Conservation (phyloP, 2,329 filamentous ascomycete species). For the Colletotrichum gloeosporioides region DNA sequence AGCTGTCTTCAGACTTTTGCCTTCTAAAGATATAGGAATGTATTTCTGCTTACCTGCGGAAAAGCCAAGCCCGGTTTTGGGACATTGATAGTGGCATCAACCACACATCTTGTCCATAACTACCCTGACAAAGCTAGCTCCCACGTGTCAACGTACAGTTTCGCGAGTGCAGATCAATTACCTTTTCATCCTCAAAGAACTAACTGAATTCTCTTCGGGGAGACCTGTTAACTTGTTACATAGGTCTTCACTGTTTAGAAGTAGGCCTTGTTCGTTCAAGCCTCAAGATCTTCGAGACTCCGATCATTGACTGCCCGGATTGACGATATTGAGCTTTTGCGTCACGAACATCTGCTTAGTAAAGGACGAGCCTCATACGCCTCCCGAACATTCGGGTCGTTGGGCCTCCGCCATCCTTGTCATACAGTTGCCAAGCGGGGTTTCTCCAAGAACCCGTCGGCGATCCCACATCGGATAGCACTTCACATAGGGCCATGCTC, state of each 20-base stretch:
- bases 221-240: background rate
- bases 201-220: background rate
- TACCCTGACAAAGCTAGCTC: background rate
- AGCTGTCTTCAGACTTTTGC: background rate
- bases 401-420: background rate
- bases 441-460: background rate
- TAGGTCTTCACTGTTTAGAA: too few relatives aligned
- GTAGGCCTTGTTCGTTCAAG: background rate
- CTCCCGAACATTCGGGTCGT: background rate
- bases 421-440: background rate
- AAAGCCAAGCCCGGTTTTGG: background rate
- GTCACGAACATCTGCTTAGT: background rate
- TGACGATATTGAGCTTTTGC: background rate
- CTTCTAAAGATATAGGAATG: background rate
- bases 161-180: background rate
- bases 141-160: too few relatives aligned
- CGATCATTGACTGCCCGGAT: background rate
- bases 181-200: background rate
- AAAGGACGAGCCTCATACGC: background rate
- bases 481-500: background rate
- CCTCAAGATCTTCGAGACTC: background rate
- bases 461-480: background rate
- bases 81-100: rapidly evolving
- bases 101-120: background rate
- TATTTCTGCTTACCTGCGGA: background rate